Evolutionary conservation across 176 grass and related monocot genomes (phyloP), one percentile per base, ranked within the genome.

Genomic region (Miscanthus lutarioriparius): DNA sequence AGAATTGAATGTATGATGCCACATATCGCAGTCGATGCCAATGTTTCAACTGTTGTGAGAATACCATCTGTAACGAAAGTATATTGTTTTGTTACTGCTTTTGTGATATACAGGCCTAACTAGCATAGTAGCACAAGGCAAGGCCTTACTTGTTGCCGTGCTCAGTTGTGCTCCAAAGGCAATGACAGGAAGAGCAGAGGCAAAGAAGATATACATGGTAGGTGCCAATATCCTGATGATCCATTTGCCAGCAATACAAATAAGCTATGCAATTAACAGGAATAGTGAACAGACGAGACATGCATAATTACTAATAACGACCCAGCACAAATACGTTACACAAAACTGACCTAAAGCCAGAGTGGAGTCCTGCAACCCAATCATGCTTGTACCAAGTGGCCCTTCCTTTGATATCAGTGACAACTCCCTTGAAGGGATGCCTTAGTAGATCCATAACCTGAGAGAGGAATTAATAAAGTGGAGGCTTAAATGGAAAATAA

Each of bases 201-300:
- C 96, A 76, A 98, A 95, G 64, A 98, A 98, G 23, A 98, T 98
- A 30, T 94, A 95, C 72, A 88, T 87, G 22, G 96, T 98, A 30
- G 96, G 96, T 56, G 96, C 96, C 67, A 98, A 67, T 89, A 98
- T 95, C 79, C 96, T 95, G 83, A 78, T 5, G 39, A 76, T 26
- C 14, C 78, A 93, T 89, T 64, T 14, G 44, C 40, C 71, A 44
- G 22, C 14, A 89, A 87, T 40, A 73, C 38, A 82, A 40, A 67
- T 43, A 40, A 84, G n/a, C 27, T 41, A 77, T 61, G 37, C 22
- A 6, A 58, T 40, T 47, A 25, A 5, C 14, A 66, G 40, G 53
- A 22, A 75, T 77, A 64, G 51, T 41, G 40, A 47, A 39, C 9
- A 32, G 15, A 8, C 17, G 3, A 56, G 19, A 43, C 37, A 28